Base-by-base conservation (phyloP, 352 stramenopile genomes). In the Pythium dissimile region DNA sequence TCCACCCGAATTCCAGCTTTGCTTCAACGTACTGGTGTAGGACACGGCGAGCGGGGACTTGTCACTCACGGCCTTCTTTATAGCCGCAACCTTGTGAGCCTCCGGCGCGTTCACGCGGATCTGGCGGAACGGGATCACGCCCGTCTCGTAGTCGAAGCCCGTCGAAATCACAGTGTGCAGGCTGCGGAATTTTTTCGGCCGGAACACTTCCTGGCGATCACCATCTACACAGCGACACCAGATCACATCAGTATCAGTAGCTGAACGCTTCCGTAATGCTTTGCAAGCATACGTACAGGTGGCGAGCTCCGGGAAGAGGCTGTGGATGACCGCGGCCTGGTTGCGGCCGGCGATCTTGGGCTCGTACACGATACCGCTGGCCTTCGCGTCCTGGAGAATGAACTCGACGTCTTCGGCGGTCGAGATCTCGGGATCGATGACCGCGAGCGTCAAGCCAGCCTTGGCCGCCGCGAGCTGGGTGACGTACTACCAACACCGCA, bases 81-180 rank as follows among this genome's bases (percentile, higher is more conserved):
- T 54, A n/a, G 73, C 69, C 20, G 71, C 75, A 27, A 86, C 73
- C 21, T 66, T 72, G 63, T 86, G 72, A 18, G 80, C 72, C 55
- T 95, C 86, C 23, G 84, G 73, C 37, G 72, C 65, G 71, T 95
- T 95, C 47, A 93, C 64, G 61, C 89, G 81, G 63, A 93, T 89
- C 54, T 88, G 73, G 52, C 72, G 77, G 53, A 92, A 89, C 41
- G 86, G 84, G 45, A 91, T 65, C 44, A 93, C 83, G 38, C 82
- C 80, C 53, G 92, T 77, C 31, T 83, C 71, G 12, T 62, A 75
- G 21, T 93, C 77, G 45, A 82, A 78, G 59, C 80, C 79, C 20
- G 86, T 95, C 21, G 84, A 90, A 71, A 93, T 93, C 56, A 95
- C 67, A 46, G 66, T 89, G 75, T 95, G 84, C 53, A 95, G 54